Conservation (phyloP, 495 filamentous ascomycete genomes). For the Sordaria brevicollis region DNA sequence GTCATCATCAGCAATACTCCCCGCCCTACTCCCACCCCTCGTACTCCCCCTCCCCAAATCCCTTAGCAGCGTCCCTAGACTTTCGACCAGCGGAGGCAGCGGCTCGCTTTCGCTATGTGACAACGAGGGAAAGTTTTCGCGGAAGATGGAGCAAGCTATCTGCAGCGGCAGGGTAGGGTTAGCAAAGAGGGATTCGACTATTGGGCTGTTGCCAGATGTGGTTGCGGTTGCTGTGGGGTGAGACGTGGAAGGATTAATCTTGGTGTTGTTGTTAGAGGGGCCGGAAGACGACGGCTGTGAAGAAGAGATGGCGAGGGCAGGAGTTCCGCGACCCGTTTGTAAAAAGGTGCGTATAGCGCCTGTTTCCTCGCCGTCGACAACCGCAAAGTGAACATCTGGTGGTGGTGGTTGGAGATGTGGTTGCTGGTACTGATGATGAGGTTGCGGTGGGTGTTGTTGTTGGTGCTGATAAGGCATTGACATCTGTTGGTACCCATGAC, state of each 20-base stretch:
- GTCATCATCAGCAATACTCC: not conserved
- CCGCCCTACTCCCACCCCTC: not conserved
- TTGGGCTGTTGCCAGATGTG: constrained; percentile 7
- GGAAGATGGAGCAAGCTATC: constrained; percentile 4
- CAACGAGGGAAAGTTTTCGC: constrained; percentile 10
- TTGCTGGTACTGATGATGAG: not conserved
- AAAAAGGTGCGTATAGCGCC: constrained; percentile 5
- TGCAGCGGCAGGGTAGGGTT: constrained; percentile 3
- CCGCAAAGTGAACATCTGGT: not conserved
- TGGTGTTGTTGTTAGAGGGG: not conserved
- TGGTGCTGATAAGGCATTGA: not conserved
- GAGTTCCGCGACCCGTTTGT: constrained; percentile 9
- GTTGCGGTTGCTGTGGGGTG: too few species aligned
- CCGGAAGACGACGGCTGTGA: not conserved
- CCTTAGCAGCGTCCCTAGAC: constrained; percentile 6
- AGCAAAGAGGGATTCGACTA: constrained; percentile 6
- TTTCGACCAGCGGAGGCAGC: constrained; percentile 16
- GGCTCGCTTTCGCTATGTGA: constrained; percentile 6
- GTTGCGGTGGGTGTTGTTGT: not conserved
- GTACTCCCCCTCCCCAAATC: constrained; percentile 10
- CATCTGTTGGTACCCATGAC: not conserved
- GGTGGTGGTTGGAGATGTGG: not conserved
- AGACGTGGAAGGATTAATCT: not conserved
- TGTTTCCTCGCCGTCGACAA: constrained; percentile 11
- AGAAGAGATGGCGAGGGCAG: not conserved